phyloP scores from a whole-genome alignment of 805 yeast genomes.

The Diddensiella santjacobensis region DNA sequence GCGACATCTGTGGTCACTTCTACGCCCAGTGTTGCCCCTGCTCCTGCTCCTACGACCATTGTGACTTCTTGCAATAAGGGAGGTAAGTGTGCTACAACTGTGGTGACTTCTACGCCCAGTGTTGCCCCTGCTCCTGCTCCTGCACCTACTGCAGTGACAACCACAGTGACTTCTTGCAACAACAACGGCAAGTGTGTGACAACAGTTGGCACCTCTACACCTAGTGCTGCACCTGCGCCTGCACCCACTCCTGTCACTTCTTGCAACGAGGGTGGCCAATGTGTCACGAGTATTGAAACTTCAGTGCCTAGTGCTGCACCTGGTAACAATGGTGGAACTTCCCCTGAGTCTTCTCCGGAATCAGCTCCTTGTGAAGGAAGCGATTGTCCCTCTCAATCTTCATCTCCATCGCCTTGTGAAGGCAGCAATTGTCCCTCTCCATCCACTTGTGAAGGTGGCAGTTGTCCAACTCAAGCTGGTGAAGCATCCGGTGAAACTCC shows the following conservation, averaged over 20 bases:
- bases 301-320: not conserved
- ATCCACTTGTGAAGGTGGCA: not conserved
- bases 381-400: not conserved
- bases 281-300: not conserved
- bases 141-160: not conserved
- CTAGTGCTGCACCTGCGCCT: constrained; percentile 1
- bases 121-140: not conserved
- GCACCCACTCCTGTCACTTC: constrained; percentile 2
- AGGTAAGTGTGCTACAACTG: constrained; percentile 1
- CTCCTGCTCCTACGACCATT: not conserved
- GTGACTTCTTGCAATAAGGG: not conserved
- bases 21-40: not conserved
- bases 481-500: not conserved
- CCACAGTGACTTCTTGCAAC: not conserved
- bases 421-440: not conserved
- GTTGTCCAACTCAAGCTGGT: not conserved
- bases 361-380: not conserved
- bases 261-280: not conserved
- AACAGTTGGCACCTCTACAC: not conserved
- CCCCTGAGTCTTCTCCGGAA: not conserved
- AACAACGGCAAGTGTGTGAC: not conserved
- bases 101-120: too few relatives aligned
- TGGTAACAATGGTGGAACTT: not conserved
- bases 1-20: not conserved
- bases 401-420: not conserved